Evolutionary conservation across 129 eudicot species (phyloP).

Genomic region (Gnaphalium uliginosum): DNA sequence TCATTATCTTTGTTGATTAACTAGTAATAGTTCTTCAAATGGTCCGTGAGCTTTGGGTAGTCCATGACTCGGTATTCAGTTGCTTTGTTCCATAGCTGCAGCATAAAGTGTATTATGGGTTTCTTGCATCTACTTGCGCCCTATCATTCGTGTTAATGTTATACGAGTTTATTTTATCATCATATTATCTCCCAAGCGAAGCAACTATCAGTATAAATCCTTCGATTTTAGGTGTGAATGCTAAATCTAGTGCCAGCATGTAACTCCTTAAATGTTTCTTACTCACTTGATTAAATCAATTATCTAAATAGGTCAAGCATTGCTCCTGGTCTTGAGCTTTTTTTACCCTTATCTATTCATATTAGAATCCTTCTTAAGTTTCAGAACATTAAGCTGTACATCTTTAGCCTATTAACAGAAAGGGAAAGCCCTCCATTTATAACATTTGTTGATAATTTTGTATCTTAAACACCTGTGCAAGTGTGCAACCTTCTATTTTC

Average conservation of each 20-base stretch:
- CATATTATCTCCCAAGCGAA: conserved; percentile 5
- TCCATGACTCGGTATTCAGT: not conserved
- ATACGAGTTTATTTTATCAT: not conserved
- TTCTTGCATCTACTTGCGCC: not conserved
- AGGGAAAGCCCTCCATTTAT: not conserved
- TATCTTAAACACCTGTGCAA: not conserved
- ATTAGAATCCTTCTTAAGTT: not conserved
- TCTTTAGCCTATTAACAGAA: not conserved
- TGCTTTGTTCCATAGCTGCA: not conserved
- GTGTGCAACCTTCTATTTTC: not conserved
- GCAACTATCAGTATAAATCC: conserved; percentile 8
- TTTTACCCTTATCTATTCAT: not conserved
- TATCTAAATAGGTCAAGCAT: not conserved
- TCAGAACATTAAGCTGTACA: not conserved
- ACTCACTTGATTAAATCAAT: not conserved
- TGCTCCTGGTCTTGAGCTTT: not conserved
- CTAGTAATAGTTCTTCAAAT: not conserved
- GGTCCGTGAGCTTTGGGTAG: conserved; percentile 3
- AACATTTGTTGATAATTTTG: not conserved
- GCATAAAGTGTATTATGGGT: conserved; percentile 4
- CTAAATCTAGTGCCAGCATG: not conserved
- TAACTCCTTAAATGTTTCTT: not conserved
- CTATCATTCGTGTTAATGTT: not conserved
- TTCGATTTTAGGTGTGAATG: conserved; percentile 5
- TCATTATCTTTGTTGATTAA: conserved; percentile 13